phyloP scores from a whole-genome alignment of 768 basidiomycete genomes.

The Xerocomellus chrysenteron region DNA sequence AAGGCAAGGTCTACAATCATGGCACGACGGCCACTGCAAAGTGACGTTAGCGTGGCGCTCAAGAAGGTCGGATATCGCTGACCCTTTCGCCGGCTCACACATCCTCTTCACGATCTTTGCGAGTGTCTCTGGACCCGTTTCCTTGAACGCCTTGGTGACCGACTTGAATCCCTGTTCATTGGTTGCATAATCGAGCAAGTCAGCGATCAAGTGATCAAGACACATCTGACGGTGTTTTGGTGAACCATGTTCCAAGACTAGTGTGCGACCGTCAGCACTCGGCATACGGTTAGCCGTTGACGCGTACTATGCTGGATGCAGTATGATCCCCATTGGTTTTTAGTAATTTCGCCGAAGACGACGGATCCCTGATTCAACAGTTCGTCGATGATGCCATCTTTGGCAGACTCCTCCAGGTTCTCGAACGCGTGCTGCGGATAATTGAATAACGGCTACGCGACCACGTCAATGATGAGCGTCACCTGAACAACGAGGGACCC shows the following conservation, averaged over 20 bases:
- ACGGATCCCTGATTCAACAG: constrained; percentile 68
- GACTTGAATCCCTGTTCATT: constrained; percentile 89
- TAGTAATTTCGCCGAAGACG: constrained; percentile 74
- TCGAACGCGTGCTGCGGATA: constrained; percentile 71
- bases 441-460: constrained; percentile 10
- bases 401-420: constrained; percentile 79
- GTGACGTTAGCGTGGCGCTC: constrained; percentile 17
- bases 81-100: constrained; percentile 87
- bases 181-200: constrained; percentile 76
- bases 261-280: constrained; percentile 1
- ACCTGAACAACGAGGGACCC: constrained; percentile 88
- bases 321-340: constrained; percentile 89
- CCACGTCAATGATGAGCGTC: constrained; percentile 5
- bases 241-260: constrained; percentile 85
- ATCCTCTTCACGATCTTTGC: constrained; percentile 75
- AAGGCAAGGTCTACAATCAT: constrained; percentile 86
- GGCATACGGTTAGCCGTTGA: not conserved
- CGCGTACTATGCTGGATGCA: constrained; percentile 80
- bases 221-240: constrained; percentile 71
- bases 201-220: constrained; percentile 71
- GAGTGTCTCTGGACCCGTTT: constrained; percentile 74
- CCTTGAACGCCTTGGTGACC: constrained; percentile 82
- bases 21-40: constrained; percentile 61
- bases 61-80: not conserved
- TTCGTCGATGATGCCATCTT: constrained; percentile 83